Percentiles rank a stretch among this genome's conserved stretches.
Conservation (phyloP, 1,139 yeast genomes). For the Pichiaceae sp. region DNA sequence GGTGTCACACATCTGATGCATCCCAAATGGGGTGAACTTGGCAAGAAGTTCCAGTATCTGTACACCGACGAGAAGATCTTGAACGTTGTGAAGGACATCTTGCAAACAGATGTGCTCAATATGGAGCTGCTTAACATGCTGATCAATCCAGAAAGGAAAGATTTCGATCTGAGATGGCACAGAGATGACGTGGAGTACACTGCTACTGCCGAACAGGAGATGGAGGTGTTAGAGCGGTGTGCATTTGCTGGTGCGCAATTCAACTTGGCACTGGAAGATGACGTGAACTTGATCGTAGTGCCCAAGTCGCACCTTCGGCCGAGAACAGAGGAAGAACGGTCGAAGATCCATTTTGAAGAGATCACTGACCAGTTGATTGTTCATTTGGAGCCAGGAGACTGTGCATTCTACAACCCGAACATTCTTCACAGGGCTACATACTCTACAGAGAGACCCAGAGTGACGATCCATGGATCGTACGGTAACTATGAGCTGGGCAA, state of each 20-base stretch:
- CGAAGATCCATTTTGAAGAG: slow-evolving; percentile 31
- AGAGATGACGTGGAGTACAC: slow-evolving; percentile 47
- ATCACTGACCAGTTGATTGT: slow-evolving; percentile 37
- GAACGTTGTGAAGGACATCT: slow-evolving; percentile 35
- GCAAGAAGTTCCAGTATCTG: slow-evolving; percentile 35
- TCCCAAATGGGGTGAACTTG: slow-evolving; percentile 37
- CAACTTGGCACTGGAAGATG: slow-evolving; percentile 44
- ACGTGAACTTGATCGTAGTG: slow-evolving; percentile 41
- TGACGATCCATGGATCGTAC: slow-evolving; percentile 23
- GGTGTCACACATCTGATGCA: slow-evolving; percentile 44
- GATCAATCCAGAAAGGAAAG: slow-evolving; percentile 42
- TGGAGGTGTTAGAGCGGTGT: slow-evolving; percentile 28
- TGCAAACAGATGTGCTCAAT: slow-evolving; percentile 31
- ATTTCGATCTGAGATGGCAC: slow-evolving; percentile 52
- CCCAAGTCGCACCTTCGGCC: slow-evolving; percentile 44
- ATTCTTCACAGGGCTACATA: slow-evolving; percentile 46
- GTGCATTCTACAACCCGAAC: slow-evolving; percentile 46
- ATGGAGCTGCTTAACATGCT: slow-evolving; percentile 53
- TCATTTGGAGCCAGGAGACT: slow-evolving; percentile 43
- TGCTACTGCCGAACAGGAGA: slow-evolving; percentile 39
- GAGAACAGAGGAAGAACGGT: slow-evolving; percentile 39
- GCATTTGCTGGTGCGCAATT: slow-evolving; percentile 50
- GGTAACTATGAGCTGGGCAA: slow-evolving; percentile 32
- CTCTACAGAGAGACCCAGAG: slow-evolving; percentile 31
- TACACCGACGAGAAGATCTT: slow-evolving; percentile 37